These are phyloP conservation scores for Neurospora sp. DNA, from an alignment of 495 filamentous ascomycete species.

Conservation along the genomic window DNA sequence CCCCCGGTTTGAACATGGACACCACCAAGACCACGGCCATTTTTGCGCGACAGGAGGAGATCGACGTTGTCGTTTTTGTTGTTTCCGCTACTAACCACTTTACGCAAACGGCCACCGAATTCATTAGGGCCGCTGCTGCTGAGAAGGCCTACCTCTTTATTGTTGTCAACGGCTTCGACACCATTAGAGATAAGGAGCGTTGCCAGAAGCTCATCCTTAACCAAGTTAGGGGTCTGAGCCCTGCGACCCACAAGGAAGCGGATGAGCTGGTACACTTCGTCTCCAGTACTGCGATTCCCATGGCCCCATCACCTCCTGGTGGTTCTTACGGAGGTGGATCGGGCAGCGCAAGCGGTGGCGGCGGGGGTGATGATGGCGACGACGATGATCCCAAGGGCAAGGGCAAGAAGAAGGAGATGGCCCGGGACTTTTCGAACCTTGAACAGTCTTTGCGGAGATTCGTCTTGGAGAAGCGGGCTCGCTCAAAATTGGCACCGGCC, in stretches of 20 bases:
- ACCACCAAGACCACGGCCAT: constrained; percentile 94
- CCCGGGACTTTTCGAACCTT: constrained; percentile 78
- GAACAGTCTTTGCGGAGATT: constrained; percentile 85
- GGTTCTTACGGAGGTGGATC: constrained; percentile 50
- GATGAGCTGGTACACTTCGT: constrained; percentile 94
- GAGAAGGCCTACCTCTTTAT: constrained; percentile 99
- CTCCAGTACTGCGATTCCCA: constrained; percentile 87
- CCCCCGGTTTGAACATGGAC: constrained; percentile 88
- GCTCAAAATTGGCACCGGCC: constrained; percentile 90
- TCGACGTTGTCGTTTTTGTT: constrained; percentile 97
- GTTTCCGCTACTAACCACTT: constrained; percentile 97
- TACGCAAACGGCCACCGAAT: constrained; percentile 90
- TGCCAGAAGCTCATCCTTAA: constrained; percentile 82
- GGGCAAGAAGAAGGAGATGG: constrained; percentile 78
- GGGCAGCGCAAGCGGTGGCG: constrained; percentile 46
- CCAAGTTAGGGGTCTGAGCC: constrained; percentile 75
- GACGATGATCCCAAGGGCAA: constrained; percentile 70
- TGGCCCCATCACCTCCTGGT: constrained; percentile 44
- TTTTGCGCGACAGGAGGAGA: constrained; percentile 95
- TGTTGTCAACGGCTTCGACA: constrained; percentile 95
- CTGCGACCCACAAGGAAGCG: constrained; percentile 85
- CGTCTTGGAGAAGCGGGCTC: constrained; percentile 89
- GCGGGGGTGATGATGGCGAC: constrained; percentile 46
- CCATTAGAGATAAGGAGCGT: constrained; percentile 79
- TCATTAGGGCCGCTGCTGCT: constrained; percentile 87